Percentiles rank a stretch among this genome's conserved stretches.
Evolutionary conservation across 2,329 filamentous ascomycete species (phyloP).

Genomic region (Penicillium sp.): DNA sequence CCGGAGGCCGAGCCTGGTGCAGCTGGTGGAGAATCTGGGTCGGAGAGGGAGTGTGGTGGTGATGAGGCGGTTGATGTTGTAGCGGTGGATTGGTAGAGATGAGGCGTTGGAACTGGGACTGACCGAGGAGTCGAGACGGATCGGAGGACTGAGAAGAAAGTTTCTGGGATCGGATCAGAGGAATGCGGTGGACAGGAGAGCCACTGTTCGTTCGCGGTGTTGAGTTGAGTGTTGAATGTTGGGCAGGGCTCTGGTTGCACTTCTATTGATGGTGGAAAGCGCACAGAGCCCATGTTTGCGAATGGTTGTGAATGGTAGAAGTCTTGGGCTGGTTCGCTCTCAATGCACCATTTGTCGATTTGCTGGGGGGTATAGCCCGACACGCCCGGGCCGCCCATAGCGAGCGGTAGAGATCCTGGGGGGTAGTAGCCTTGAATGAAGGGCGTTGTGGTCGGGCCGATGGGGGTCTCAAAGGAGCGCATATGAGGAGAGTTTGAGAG

Average conservation of each 20-base stretch:
- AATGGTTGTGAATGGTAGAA: conserved; percentile 12
- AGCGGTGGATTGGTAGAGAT: background rate
- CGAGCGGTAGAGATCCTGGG: background rate
- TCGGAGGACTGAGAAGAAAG: conserved; percentile 15
- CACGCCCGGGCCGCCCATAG: background rate
- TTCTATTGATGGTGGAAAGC: conserved; percentile 7
- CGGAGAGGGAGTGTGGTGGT: conserved; percentile 17
- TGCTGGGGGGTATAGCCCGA: conserved; percentile 20
- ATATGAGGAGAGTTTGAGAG: conserved; percentile 8
- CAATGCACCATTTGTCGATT: conserved; percentile 25
- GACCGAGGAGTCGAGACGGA: background rate
- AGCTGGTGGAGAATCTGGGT: conserved; percentile 11
- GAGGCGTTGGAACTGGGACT: background rate
- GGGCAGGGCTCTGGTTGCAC: conserved; percentile 7
- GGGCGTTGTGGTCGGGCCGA: conserved; percentile 8
- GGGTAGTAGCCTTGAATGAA: conserved; percentile 20
- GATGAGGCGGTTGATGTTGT: conserved; percentile 16
- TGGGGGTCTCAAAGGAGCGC: conserved; percentile 7
- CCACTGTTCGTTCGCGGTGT: conserved; percentile 13
- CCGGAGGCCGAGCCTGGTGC: conserved; percentile 9
- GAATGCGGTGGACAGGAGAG: conserved; percentile 6
- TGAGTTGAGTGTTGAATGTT: conserved; percentile 7
- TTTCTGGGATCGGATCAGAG: conserved; percentile 1
- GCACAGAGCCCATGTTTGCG: conserved; percentile 10
- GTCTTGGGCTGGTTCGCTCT: conserved; percentile 11